Base-by-base conservation (phyloP, 2,329 filamentous ascomycete species). In the Samsoniella hepiali region DNA sequence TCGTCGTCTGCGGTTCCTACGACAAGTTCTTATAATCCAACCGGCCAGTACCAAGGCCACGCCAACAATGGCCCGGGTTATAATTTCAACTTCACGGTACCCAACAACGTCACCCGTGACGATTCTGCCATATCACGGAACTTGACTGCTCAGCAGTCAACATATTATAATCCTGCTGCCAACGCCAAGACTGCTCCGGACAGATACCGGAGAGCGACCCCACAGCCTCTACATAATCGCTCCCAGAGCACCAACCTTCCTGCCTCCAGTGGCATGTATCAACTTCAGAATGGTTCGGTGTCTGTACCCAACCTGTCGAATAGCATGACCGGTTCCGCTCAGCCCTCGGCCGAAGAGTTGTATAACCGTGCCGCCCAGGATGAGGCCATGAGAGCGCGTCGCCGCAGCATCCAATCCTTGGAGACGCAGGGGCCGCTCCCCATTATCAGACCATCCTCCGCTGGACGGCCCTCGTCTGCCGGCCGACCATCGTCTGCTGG, bases 361-460 rank as follows among this genome's bases (percentile, higher is more conserved):
- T 80, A 82, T 69, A 86, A 81, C 63, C 80, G 82, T 62, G 74
- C 80, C 32, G 73, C 78, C n/a, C 76, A 84, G 22, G 91, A 94
- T 34, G 83, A 89, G 42, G 84, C 88, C 10, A 92, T 90, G 76
- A 84, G 91, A 72, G 90, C 93, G 76, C 84, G 93, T 69, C 87
- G 93, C 72, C 87, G 93, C 68, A 97, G 93, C 76, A 85, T 96
- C 78, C 91, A 91, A 68, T 89, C 86, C 22, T 75, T 84, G 65
- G 82, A 85, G 6, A 55, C 40, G 3, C 53, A 57, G 27, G 53
- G 31, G 7, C 34, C 60, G 76, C 77, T 70, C 68, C 77, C 68
- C 77, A 80, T 65, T 77, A 78, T 68, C 72, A 74, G 62, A 76
- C 71, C 67, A 60, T 76, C 68, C 42, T 58, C 54, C 22, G 38